phyloP scores from a whole-genome alignment of 805 yeast genomes.

The Barnettozyma sp. region DNA sequence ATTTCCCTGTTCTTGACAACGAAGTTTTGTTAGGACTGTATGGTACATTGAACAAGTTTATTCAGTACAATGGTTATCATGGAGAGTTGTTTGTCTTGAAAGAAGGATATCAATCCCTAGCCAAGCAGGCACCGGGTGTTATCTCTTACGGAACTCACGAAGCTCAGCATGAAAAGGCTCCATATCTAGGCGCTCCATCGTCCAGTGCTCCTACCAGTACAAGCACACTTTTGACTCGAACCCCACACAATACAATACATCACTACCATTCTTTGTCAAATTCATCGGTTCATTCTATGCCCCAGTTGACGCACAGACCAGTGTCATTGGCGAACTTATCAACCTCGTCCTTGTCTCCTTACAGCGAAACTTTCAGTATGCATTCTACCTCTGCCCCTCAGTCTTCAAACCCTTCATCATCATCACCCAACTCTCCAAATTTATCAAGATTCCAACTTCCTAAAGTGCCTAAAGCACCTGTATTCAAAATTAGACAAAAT shows the following conservation, averaged over 20 bases:
- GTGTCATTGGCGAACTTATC: conserved; percentile 17
- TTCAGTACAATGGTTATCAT: conserved; percentile 31
- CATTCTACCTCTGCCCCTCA: conserved; percentile 6
- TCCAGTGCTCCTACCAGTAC: background rate
- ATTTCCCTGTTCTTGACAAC: conserved; percentile 13
- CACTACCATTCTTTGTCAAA: conserved; percentile 3
- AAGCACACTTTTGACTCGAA: background rate
- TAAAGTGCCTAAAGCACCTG: conserved; percentile 32
- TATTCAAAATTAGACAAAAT: conserved; percentile 43
- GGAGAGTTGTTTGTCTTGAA: conserved; percentile 38
- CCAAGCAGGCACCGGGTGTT: conserved; percentile 22
- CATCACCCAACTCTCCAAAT: conserved; percentile 20
- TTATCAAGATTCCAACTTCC: conserved; percentile 51
- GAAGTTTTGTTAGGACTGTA: conserved; percentile 34
- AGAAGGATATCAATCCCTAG: conserved; percentile 36
- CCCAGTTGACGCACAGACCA: conserved; percentile 16
- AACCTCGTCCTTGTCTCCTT: conserved; percentile 9
- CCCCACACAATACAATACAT: background rate
- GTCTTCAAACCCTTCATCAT: conserved; percentile 16
- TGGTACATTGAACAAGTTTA: conserved; percentile 44
- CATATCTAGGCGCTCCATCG: background rate
- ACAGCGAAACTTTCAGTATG: conserved; percentile 4
- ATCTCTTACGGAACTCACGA: conserved; percentile 13
- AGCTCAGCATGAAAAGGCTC: background rate
- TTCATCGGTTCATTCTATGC: background rate